Evolutionary conservation across 306 rosid species (phyloP), one percentile per base, ranked within the genome.

Genomic region (Cucumis melo): DNA sequence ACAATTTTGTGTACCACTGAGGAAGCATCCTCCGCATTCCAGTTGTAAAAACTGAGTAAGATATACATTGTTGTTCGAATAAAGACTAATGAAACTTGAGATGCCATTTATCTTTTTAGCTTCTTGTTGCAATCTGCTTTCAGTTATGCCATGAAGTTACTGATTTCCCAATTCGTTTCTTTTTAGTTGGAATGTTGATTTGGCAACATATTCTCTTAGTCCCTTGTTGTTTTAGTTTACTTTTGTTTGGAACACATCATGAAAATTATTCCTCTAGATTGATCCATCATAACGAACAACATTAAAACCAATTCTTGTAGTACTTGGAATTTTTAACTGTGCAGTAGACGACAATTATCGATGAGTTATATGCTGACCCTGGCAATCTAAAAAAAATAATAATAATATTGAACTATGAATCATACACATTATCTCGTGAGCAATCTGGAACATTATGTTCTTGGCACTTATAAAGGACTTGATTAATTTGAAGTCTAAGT

Each of bases 1-100:
- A 41, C 73, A 66, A 39, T 39, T 66, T 66, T 66, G 73, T 66
- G 73, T 66, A 13, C 54, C 11, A 20, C 19, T 20, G 54, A 20
- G 73, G 54, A 64, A 17, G 72, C 27, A 64, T 64, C 73, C 73
- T 41, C 73, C 19, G 21, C 73, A 66, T 66, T 66, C 73, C 32
- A 39, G 73, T 39, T 41, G 51, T 66, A 38, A 10, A 20, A 39
- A 39, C 27, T 11, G 51, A 39, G 51, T 66, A n/a, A 38, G 29
- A 39, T n/a, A 66, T 66, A 15, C 27, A n/a, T 39, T 39, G 29
- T 13, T 20, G 53, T 66, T 36, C 19, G 12, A 66, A 62, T 62
- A 62, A 62, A 29, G n/a, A 32, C 42, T 61, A 32, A 32, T n/a
- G 32, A 29, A 65, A 39, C 29, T 66, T 39, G 53, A 66, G 73